A percentile compares a stretch with the other conserved stretches of the same genome.
Evolutionary conservation across 371 early-diverging fungal species (phyloP).

Genomic region (Aphelidium insulamus): DNA sequence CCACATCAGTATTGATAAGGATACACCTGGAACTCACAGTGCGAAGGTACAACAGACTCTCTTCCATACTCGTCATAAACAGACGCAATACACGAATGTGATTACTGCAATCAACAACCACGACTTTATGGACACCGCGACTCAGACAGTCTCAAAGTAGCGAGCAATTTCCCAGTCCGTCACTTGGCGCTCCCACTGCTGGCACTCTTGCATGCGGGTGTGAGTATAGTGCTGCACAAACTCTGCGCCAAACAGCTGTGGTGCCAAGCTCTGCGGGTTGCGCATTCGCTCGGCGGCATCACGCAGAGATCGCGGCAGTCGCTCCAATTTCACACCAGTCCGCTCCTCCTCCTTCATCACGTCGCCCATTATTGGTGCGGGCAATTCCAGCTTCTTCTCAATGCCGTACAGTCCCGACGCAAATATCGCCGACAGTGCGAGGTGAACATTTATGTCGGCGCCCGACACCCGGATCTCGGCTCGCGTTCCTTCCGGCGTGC

Average conservation of each 20-base stretch:
- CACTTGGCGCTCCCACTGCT: constrained; percentile 42
- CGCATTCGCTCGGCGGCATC: constrained; percentile 42
- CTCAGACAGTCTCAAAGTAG: constrained; percentile 40
- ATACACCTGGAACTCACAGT: no score
- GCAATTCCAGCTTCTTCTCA: constrained; percentile 19
- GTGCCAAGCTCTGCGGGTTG: constrained; percentile 35
- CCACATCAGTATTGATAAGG: no score
- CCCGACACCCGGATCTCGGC: constrained; percentile 49
- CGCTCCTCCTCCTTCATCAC: no score
- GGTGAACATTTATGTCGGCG: constrained; percentile 56
- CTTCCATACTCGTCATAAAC: no score
- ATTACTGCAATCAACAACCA: no score
- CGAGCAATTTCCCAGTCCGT: constrained; percentile 52
- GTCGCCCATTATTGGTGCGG: no score
- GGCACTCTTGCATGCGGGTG: constrained; percentile 48
- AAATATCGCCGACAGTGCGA: constrained; percentile 49
- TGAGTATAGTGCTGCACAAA: constrained; percentile 56
- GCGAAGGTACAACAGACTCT: no score
- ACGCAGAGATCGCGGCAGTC: constrained; percentile 35
- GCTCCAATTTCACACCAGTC: constrained; percentile 9
- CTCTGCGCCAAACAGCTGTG: constrained; percentile 44
- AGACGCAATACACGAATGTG: no score
- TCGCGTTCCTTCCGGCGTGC: no score
- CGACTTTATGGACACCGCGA: background rate
- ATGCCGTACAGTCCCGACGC: constrained; percentile 61